A percentile compares a stretch with the other conserved stretches of the same genome.
Conservation (phyloP, 2,329 filamentous ascomycete genomes). For the Penicillium sclerotigenum region DNA sequence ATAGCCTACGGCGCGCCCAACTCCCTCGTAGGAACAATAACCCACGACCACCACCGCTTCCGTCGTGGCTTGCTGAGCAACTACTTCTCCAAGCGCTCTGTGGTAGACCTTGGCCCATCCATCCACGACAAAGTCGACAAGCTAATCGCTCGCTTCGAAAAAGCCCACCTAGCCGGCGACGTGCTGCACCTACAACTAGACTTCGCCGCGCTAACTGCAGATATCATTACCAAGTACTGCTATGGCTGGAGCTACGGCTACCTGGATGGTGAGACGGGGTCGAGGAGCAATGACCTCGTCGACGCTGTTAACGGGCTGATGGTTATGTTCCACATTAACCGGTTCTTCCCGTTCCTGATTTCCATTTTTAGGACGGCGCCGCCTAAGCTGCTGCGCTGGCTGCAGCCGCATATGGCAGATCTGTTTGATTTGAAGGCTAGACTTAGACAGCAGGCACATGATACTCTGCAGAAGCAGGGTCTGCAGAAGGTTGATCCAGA, state of each 20-base stretch:
- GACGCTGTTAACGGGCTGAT: conserved; percentile 26
- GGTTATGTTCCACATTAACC: conserved; percentile 24
- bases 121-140: conserved; percentile 36
- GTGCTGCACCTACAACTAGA: conserved; percentile 26
- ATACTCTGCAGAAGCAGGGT: conserved; percentile 9
- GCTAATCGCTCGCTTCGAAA: conserved; percentile 26
- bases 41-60: conserved; percentile 43
- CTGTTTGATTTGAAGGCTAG: conserved; percentile 18
- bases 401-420: conserved; percentile 21
- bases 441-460: conserved; percentile 18
- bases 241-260: conserved; percentile 36
- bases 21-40: conserved; percentile 33
- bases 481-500: neutral
- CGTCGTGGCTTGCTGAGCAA: conserved; percentile 42
- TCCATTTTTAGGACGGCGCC: conserved; percentile 24
- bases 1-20: conserved; percentile 18
- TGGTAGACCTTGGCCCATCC: conserved; percentile 37
- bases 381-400: conserved; percentile 18
- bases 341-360: conserved; percentile 31
- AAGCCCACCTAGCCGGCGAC: conserved; percentile 10
- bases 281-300: conserved; percentile 24
- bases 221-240: conserved; percentile 40
- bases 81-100: conserved; percentile 46
- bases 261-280: conserved; percentile 27
- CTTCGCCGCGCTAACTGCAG: conserved; percentile 32